These are phyloP conservation scores for Corchorus olitorius DNA, from an alignment of 345 rosid genomes.

Conservation along the genomic window DNA sequence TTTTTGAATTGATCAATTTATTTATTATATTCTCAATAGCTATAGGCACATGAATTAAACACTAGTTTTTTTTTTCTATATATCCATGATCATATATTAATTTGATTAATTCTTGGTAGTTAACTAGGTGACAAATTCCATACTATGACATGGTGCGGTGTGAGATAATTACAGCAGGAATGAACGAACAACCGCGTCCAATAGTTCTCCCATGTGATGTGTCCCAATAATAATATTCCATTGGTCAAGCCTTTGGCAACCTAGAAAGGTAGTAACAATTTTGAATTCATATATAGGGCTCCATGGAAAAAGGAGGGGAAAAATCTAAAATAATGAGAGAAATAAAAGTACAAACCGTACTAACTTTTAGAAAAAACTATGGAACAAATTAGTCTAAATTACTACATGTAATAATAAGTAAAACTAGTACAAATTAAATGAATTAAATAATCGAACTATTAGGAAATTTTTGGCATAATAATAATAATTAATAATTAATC, in stretches of 20 bases:
- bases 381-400: not conserved
- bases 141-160: not conserved
- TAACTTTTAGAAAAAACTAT: not conserved
- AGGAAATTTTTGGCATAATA: not conserved
- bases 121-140: not conserved
- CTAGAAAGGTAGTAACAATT: not conserved
- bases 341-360: slow-evolving; percentile 10
- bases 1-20: too few species aligned
- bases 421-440: too few species aligned
- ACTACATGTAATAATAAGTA: too few species aligned
- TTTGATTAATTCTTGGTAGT: not conserved
- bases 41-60: too few species aligned
- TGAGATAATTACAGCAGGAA: not conserved
- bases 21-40: too few species aligned
- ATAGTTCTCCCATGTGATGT: not conserved
- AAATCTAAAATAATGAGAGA: not conserved
- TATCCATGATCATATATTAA: not conserved
- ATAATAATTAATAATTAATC: not conserved
- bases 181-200: not conserved
- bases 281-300: not conserved
- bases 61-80: too few species aligned
- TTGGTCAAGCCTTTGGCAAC: not conserved
- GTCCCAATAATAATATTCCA: not conserved
- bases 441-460: not conserved
- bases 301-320: not conserved